Percentiles rank a stretch among this genome's conserved stretches.
phyloP scores from a whole-genome alignment of 2,329 filamentous ascomycete species.

The Parastagonospora avenae region DNA sequence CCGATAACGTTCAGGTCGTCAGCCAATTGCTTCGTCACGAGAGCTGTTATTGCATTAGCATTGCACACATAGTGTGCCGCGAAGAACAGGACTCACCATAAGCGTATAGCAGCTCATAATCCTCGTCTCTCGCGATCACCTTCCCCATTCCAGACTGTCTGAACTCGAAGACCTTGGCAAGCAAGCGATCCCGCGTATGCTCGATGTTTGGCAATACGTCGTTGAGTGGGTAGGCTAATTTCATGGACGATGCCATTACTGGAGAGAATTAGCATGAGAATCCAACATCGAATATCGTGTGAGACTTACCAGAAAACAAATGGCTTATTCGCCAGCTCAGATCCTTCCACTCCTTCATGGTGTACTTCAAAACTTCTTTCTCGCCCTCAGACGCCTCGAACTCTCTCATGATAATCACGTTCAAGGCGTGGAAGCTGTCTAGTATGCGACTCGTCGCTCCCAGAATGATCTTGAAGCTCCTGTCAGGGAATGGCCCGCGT shows the following conservation, averaged over 20 bases:
- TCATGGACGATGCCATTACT: slow-evolving; percentile 90
- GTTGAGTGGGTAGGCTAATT: slow-evolving; percentile 90
- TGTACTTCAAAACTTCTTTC: slow-evolving; percentile 78
- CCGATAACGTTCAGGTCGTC: slow-evolving; percentile 61
- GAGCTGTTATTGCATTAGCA: slow-evolving; percentile 49
- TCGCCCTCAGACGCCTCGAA: slow-evolving; percentile 78
- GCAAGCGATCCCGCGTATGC: slow-evolving; percentile 77
- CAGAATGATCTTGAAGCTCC: slow-evolving; percentile 74
- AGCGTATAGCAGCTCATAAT: slow-evolving; percentile 91
- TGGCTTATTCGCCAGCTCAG: slow-evolving; percentile 91
- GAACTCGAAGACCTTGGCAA: slow-evolving; percentile 88
- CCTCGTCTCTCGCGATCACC: slow-evolving; percentile 67
- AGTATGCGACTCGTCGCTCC: slow-evolving; percentile 81
- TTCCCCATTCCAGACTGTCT: slow-evolving; percentile 67
- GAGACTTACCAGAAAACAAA: slow-evolving; percentile 64
- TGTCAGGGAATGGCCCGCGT: slow-evolving; percentile 81
- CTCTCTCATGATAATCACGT: slow-evolving; percentile 84
- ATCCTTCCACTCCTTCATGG: slow-evolving; percentile 75
- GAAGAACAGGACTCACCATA: slow-evolving; percentile 64
- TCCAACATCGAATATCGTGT: background rate
- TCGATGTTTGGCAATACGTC: slow-evolving; percentile 86
- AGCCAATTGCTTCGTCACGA: slow-evolving; percentile 66
- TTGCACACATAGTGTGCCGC: background rate
- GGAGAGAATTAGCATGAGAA: slow-evolving; percentile 15
- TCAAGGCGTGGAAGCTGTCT: slow-evolving; percentile 96